phyloP scores from a whole-genome alignment of 2,329 filamentous ascomycete genomes.

The Exophiala alcalophila region DNA sequence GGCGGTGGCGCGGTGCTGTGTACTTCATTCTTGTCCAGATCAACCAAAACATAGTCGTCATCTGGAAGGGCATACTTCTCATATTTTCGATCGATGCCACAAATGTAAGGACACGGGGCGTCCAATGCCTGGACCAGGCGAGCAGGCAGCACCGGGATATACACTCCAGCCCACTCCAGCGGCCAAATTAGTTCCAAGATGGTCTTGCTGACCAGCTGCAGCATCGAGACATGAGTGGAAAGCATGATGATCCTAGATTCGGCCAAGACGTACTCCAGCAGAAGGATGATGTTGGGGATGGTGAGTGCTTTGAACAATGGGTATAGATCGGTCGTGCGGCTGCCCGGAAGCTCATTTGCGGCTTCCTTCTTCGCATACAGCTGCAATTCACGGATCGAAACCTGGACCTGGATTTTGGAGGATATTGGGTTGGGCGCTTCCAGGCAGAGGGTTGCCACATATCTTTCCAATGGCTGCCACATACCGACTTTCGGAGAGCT shows the following conservation, averaged over 20 bases:
- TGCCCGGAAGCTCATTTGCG: conserved; percentile 85
- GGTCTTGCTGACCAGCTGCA: conserved; percentile 89
- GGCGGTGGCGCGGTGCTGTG: conserved; percentile 77
- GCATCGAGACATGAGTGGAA: conserved; percentile 93
- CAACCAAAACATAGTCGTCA: conserved; percentile 92
- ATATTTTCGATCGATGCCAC: conserved; percentile 90
- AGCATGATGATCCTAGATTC: conserved; percentile 95
- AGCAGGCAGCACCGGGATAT: conserved; percentile 86
- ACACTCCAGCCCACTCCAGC: conserved; percentile 86
- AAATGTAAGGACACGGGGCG: conserved; percentile 93
- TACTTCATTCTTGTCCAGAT: conserved; percentile 86
- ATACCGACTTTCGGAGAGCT: conserved; percentile 87
- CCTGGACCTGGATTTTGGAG: conserved; percentile 93
- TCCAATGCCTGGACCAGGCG: conserved; percentile 86
- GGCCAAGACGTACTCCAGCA: conserved; percentile 89
- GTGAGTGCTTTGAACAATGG: conserved; percentile 87
- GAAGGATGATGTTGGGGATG: conserved; percentile 83
- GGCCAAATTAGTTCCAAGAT: conserved; percentile 83
- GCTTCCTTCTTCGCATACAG: conserved; percentile 93
- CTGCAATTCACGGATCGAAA: conserved; percentile 82
- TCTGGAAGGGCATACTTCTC: conserved; percentile 82
- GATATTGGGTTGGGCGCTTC: conserved; percentile 89
- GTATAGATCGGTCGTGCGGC: conserved; percentile 87
- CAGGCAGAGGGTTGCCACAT: conserved; percentile 93
- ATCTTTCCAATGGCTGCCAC: conserved; percentile 95